These are phyloP conservation scores for Zygosaccharomyces pseudobailii DNA, from an alignment of 1,139 yeast genomes.

Conservation along the genomic window DNA sequence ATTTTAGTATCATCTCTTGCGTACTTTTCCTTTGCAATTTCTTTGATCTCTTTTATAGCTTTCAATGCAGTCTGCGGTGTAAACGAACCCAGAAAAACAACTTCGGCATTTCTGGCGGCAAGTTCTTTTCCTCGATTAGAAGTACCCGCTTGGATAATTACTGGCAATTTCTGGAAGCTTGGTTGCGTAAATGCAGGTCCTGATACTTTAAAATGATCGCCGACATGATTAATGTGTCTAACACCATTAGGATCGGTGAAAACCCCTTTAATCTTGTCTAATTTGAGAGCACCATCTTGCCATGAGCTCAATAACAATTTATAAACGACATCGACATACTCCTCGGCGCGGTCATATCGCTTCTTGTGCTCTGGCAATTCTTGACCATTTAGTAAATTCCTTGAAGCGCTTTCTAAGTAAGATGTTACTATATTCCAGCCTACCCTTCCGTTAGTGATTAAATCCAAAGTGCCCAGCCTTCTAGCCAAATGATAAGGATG, in stretches of 20 bases:
- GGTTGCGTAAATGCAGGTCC: conserved; percentile 46
- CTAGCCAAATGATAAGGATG: conserved; percentile 45
- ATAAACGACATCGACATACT: conserved; percentile 41
- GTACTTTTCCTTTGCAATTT: conserved; percentile 23
- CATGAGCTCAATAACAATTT: conserved; percentile 42
- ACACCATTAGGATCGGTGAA: conserved; percentile 41
- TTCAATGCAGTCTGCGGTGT: conserved; percentile 23
- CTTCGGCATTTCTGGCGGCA: conserved; percentile 46
- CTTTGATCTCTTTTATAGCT: conserved; percentile 24
- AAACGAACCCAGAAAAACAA: conserved; percentile 37
- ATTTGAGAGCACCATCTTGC: conserved; percentile 44
- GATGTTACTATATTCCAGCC: conserved; percentile 46
- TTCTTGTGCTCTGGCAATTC: conserved; percentile 39
- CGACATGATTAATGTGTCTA: conserved; percentile 41
- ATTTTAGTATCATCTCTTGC: conserved; percentile 32
- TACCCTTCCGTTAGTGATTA: conserved; percentile 42
- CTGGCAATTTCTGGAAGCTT: conserved; percentile 43
- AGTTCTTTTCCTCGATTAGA: conserved; percentile 42
- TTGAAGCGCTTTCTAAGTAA: conserved; percentile 40
- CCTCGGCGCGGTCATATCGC: conserved; percentile 42
- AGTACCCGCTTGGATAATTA: conserved; percentile 46
- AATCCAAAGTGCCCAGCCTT: conserved; percentile 42
- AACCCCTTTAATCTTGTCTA: conserved; percentile 35
- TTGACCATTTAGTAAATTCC: conserved; percentile 38
- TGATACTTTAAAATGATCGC: conserved; percentile 41